These are phyloP conservation scores for Neoboletus subvelutipes DNA, from an alignment of 768 basidiomycete genomes.

Conservation along the genomic window DNA sequence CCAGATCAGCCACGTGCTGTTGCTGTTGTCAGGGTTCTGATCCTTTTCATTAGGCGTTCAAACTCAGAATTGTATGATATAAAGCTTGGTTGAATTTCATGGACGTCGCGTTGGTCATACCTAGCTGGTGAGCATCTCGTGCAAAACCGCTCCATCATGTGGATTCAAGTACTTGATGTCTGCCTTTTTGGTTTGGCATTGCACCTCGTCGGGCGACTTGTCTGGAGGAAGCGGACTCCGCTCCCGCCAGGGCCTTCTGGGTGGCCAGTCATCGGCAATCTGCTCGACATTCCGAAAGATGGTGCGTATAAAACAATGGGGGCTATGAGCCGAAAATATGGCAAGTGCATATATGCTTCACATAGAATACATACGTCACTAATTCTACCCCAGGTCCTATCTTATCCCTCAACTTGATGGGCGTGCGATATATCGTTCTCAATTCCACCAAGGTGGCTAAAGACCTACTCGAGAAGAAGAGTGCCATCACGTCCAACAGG, in stretches of 20 bases:
- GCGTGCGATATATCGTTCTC: conserved; percentile 47
- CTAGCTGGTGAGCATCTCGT: not conserved
- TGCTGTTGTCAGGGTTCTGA: not conserved
- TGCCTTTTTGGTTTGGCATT: conserved; percentile 14
- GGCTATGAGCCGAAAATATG: conserved; percentile 40
- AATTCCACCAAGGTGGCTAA: conserved; percentile 39
- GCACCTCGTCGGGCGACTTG: not conserved
- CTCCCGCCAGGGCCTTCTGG: conserved; percentile 15
- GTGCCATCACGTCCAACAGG: conserved; percentile 4
- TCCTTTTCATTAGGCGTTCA: not conserved
- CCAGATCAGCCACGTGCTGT: not conserved
- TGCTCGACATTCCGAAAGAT: conserved; percentile 53
- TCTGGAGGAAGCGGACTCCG: not conserved
- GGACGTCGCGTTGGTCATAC: not conserved
- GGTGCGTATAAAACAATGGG: conserved; percentile 52
- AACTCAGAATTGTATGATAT: not conserved
- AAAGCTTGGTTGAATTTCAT: not conserved
- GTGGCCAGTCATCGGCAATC: conserved; percentile 49
- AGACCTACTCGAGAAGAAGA: conserved; percentile 16
- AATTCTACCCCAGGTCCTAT: conserved; percentile 19
- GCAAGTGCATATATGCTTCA: conserved; percentile 29
- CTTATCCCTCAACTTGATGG: conserved; percentile 30
- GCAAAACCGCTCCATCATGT: not conserved
- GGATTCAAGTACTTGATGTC: not conserved
- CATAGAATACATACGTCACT: not conserved